phyloP scores from a whole-genome alignment of 2,329 filamentous ascomycete species.

The Diaporthe destruens region DNA sequence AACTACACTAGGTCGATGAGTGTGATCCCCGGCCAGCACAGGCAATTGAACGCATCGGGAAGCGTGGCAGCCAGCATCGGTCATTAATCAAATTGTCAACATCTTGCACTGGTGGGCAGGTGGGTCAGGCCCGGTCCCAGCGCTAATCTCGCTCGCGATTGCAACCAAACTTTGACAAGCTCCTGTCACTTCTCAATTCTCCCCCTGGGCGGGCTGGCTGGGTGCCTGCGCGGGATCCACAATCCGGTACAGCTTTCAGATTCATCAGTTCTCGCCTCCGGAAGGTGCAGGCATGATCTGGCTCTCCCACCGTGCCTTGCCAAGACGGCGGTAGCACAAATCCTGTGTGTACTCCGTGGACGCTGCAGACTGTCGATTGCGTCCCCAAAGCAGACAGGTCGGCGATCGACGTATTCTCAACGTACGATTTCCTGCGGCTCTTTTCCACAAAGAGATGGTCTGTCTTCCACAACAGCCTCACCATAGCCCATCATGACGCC shows the following conservation, averaged over 20 bases:
- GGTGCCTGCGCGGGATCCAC: conserved; percentile 36
- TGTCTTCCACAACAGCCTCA: conserved; percentile 24
- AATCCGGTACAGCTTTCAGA: conserved; percentile 36
- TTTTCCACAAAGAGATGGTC: conserved; percentile 29
- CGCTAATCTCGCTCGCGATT: conserved; percentile 23
- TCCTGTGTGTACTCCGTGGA: neutral
- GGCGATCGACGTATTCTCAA: conserved; percentile 30
- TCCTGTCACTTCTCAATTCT: conserved; percentile 37
- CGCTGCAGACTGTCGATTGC: conserved; percentile 16
- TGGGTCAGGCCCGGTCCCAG: conserved; percentile 26
- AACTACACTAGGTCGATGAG: neutral
- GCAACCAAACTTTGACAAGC: conserved; percentile 34
- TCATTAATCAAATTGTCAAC: conserved; percentile 18
- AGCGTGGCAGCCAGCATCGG: conserved; percentile 12
- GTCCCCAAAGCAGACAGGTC: conserved; percentile 10
- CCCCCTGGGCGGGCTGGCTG: neutral
- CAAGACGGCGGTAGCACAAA: neutral
- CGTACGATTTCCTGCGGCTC: conserved; percentile 24
- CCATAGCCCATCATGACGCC: conserved; percentile 21
- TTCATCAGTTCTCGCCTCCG: conserved; percentile 26
- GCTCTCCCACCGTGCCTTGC: conserved; percentile 22
- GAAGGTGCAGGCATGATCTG: conserved; percentile 22
- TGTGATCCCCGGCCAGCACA: neutral
- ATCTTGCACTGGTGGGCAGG: conserved; percentile 30
- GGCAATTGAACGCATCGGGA: conserved; percentile 4